phyloP scores from a whole-genome alignment of 2,329 filamentous ascomycete genomes.

The Stachybotrys chlorohalonatus region DNA sequence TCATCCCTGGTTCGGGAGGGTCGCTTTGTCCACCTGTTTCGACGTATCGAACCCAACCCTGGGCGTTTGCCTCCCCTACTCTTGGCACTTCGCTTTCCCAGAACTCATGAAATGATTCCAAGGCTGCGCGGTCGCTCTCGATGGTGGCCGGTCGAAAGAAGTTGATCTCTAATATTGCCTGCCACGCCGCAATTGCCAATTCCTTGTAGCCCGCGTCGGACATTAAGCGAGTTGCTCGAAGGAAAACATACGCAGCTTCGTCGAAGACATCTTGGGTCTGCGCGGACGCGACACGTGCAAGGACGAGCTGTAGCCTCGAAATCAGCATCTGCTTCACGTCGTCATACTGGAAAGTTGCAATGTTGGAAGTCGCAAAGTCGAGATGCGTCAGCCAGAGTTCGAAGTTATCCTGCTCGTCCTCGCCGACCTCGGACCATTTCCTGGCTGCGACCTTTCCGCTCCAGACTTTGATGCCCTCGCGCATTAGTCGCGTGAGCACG shows the following conservation, averaged over 20 bases:
- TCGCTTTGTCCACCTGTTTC: constrained; percentile 25
- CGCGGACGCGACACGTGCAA: constrained; percentile 4
- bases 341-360: constrained; percentile 60
- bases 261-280: constrained; percentile 4
- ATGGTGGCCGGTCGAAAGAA: constrained; percentile 46
- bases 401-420: constrained; percentile 27
- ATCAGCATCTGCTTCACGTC: constrained; percentile 50
- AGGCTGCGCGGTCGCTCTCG: constrained; percentile 9
- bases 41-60: constrained; percentile 58
- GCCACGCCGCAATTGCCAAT: constrained; percentile 71
- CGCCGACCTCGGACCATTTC: constrained; percentile 52
- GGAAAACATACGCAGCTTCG: constrained; percentile 56
- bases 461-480: constrained; percentile 69
- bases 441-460: constrained; percentile 47
- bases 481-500: constrained; percentile 61
- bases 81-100: constrained; percentile 81
- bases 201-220: constrained; percentile 72
- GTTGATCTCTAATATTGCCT: constrained; percentile 66
- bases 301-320: constrained; percentile 31
- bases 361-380: constrained; percentile 62
- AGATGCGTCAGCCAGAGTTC: constrained; percentile 65
- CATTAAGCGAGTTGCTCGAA: constrained; percentile 66
- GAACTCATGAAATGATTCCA: constrained; percentile 55
- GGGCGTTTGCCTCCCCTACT: constrained; percentile 63
- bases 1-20: constrained; percentile 25